Conservation (phyloP, 176 grass and related monocot species). For the Pontederia crassipes region DNA sequence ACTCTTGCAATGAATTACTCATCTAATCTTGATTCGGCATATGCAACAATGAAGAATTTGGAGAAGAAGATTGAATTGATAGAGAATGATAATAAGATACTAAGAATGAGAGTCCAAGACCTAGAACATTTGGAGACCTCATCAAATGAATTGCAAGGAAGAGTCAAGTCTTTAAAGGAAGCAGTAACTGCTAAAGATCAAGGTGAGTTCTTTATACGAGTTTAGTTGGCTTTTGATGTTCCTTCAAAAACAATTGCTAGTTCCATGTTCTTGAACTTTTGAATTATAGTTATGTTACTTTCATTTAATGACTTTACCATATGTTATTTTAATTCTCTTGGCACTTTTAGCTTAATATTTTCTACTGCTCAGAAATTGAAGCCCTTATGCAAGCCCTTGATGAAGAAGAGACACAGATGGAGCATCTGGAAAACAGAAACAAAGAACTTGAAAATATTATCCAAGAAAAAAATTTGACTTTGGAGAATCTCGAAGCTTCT, state of each 20-base stretch:
- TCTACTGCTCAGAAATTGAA: conserved; percentile 66
- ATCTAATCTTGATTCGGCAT: conserved; percentile 40
- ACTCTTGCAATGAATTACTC: conserved; percentile 33
- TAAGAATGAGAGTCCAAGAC: conserved; percentile 43
- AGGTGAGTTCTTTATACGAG: conserved; percentile 32
- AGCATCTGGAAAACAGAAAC: conserved; percentile 56
- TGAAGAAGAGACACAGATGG: conserved; percentile 91
- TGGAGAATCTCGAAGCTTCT: conserved; percentile 70
- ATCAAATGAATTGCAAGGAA: conserved; percentile 46
- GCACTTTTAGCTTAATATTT: conserved; percentile 14
- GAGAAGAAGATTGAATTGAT: conserved; percentile 60
- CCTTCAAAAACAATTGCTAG: no score
- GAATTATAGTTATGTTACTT: background rate
- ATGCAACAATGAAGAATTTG: conserved; percentile 45
- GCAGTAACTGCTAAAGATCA: conserved; percentile 77
- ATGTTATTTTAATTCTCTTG: conserved; percentile 16
- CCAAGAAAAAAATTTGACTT: conserved; percentile 56
- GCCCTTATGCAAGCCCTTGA: conserved; percentile 93
- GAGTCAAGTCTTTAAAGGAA: conserved; percentile 55
- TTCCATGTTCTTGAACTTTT: background rate
- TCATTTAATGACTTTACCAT: background rate
- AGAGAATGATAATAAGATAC: conserved; percentile 47
- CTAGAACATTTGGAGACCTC: conserved; percentile 49
- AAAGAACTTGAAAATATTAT: conserved; percentile 52
- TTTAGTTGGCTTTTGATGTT: background rate